Base-by-base conservation (phyloP, 805 yeast species). In the Cyberlindnera nakhonratchasimensis region DNA sequence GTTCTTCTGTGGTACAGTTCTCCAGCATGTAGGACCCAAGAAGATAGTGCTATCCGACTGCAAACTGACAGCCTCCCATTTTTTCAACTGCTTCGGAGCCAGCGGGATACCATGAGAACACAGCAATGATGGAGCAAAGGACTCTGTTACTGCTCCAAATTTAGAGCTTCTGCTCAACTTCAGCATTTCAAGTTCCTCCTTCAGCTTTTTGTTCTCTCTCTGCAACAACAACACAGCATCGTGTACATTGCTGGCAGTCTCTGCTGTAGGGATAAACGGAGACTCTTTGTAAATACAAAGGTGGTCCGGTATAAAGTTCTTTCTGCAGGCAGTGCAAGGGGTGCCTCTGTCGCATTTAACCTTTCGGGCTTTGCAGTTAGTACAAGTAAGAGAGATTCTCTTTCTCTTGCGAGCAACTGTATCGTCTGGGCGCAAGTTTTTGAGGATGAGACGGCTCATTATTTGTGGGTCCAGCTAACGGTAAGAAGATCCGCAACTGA, bases 211-310 rank as follows among this genome's bases (percentile, higher is more conserved):
- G 33, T 52, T 54, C 40, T 58, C 61, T 12, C 38, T 40, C 2
- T 41, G 28, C 19, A 55, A 30, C n/a, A 46, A 2, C 20, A 41
- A 18, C 16, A 53, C 5, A 1, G 46, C 50, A 5, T 53, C 55
- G 1, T 39, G 25, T 0, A 49, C 39, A 11, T 40, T 46, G 10
- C 33, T 36, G 2, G 45, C 46, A 3, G 39, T 48, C 6, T 58
- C 59, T 9, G 46, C 37, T 1, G 55, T 52, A 3, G 65, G 60
- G 9, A 61, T 42, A 35, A 63, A 55, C 11, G 62, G 65, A 0
- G 64, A 53, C 13, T 40, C 46, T 32, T 52, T 56, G 44, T 58
- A 58, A 12, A 57, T 46, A 29, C 62, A 58, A 13, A 54, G 36
- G 20, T 49, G 50, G 1, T 44, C 47, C 0, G 60, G 60, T 14